Percentiles rank a stretch among this genome's conserved stretches.
phyloP scores from a whole-genome alignment of 2,329 filamentous ascomycete species.

The Aspergillus floridensis region DNA sequence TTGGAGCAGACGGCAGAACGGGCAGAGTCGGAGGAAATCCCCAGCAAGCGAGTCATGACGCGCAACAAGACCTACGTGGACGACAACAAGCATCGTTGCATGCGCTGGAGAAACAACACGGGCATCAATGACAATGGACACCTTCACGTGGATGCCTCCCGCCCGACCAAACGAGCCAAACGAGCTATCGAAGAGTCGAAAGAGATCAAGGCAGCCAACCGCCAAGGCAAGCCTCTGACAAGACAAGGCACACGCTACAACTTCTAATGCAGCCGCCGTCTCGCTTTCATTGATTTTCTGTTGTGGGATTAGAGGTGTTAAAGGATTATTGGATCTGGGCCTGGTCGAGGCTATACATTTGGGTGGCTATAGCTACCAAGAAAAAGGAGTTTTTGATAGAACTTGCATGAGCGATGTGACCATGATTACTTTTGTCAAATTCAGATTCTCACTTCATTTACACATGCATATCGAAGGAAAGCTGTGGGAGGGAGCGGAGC shows the following conservation, averaged over 20 bases:
- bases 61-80: conserved; percentile 60
- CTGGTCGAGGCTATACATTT: conserved; percentile 9
- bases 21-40: conserved; percentile 46
- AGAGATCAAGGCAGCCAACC: conserved; percentile 43
- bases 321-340: neutral
- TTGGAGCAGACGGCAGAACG: conserved; percentile 55
- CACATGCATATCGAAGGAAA: neutral
- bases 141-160: conserved; percentile 58
- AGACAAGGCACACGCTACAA: conserved; percentile 52
- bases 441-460: conserved; percentile 1
- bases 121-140: conserved; percentile 59
- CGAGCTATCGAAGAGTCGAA: conserved; percentile 41
- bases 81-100: conserved; percentile 57
- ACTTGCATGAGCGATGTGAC: conserved; percentile 21
- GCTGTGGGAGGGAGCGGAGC: neutral
- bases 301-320: conserved; percentile 7
- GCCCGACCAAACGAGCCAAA: conserved; percentile 50
- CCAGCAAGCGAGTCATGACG: conserved; percentile 58
- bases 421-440: conserved; percentile 16
- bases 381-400: conserved; percentile 14
- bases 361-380: conserved; percentile 9
- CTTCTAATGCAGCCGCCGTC: conserved; percentile 29
- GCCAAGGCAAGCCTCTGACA: conserved; percentile 50
- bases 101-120: conserved; percentile 64
- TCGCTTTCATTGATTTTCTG: neutral